A percentile compares a stretch with the other conserved stretches of the same genome.
These are phyloP conservation scores for Hypomyces perniciosus DNA, from an alignment of 2,329 filamentous ascomycete species.

Conservation along the genomic window DNA sequence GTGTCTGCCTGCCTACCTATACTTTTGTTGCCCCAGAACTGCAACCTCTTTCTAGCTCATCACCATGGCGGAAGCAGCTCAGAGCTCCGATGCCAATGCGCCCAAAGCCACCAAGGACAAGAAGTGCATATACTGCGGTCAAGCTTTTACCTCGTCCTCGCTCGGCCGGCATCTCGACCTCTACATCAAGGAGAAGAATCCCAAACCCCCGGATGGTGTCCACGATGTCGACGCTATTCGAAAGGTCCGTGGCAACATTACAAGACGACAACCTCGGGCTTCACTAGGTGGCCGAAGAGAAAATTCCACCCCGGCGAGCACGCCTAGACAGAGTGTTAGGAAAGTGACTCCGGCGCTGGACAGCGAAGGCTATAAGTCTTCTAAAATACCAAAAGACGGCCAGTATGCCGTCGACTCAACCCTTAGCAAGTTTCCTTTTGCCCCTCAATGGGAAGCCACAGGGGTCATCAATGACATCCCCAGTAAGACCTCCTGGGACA, in stretches of 20 bases:
- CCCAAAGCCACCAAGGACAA: constrained; percentile 69
- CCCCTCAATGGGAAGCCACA: constrained; percentile 67
- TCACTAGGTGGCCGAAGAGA: constrained; percentile 53
- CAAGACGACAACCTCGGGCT: constrained; percentile 71
- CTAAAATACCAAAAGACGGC: constrained; percentile 36
- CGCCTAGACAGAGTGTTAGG: constrained; percentile 37
- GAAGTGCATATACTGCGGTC: constrained; percentile 79
- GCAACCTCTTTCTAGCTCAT: constrained; percentile 2
- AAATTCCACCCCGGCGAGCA: constrained; percentile 52
- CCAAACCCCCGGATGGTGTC: constrained; percentile 76
- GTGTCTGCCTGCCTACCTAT: constrained; percentile 3
- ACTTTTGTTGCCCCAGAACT: constrained; percentile 5
- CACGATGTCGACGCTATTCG: constrained; percentile 88
- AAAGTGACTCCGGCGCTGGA: constrained; percentile 37
- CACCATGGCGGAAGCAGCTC: constrained; percentile 30
- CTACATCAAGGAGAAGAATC: constrained; percentile 90
- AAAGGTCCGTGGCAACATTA: constrained; percentile 78
- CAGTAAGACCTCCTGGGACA: constrained; percentile 28
- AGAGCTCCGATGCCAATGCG: constrained; percentile 33
- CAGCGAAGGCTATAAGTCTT: constrained; percentile 29
- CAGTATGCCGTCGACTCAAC: constrained; percentile 40
- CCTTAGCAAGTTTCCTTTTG: constrained; percentile 49
- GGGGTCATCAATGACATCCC: constrained; percentile 73
- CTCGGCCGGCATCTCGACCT: constrained; percentile 90
- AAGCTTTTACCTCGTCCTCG: constrained; percentile 88